Evolutionary conservation across 208 protist genomes (phyloP), one percentile per base, ranked within the genome.

Genomic region (Chromosphaera perkinsii): DNA sequence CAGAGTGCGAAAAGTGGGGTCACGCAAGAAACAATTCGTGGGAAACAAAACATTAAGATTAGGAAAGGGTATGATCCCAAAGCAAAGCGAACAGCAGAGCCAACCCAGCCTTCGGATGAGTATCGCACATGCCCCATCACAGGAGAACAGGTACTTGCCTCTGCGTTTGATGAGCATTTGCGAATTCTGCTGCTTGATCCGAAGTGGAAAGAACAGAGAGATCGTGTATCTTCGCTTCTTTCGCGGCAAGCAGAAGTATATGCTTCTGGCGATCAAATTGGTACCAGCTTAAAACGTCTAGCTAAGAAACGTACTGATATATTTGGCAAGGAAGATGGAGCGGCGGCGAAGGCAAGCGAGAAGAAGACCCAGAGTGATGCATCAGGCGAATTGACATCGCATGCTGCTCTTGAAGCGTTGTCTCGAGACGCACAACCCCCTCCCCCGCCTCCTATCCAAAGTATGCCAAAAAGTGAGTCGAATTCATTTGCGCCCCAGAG

Each of bases 101-200:
- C 0, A 10, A 27, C 49, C 14, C n/a, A 31, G 9, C 17, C 0
- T 24, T 31, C 27, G 49, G n/a, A 54, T 0, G n/a, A 54, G 24
- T 54, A 24, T 54, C 49, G n/a, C 49, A 54, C 20, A 14, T 54
- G 49, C 27, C 20, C n/a, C n/a, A n/a, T n/a, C n/a, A n/a, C n/a
- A n/a, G n/a, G n/a, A n/a, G 3, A 58, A 31, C 3, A 31, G 3
- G 31, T 68, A 10, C 17, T 55, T 2, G 26, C 31, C 26, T 3
- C 3, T 14, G 48, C 29, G 9, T 1, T 58, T 5, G 4, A 9
- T 14, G 47, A 68, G 48, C 62, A 68, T n/a, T 37, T 68, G 2
- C 62, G 66, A 33, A 55, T 72, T 22, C 55, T 64, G 42, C 40
- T 72, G 55, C 26, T 72, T n/a, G 66, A 72, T 56, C 66, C 66